phyloP scores from a whole-genome alignment of 75 land plant species.

The Gnetum montanum region DNA sequence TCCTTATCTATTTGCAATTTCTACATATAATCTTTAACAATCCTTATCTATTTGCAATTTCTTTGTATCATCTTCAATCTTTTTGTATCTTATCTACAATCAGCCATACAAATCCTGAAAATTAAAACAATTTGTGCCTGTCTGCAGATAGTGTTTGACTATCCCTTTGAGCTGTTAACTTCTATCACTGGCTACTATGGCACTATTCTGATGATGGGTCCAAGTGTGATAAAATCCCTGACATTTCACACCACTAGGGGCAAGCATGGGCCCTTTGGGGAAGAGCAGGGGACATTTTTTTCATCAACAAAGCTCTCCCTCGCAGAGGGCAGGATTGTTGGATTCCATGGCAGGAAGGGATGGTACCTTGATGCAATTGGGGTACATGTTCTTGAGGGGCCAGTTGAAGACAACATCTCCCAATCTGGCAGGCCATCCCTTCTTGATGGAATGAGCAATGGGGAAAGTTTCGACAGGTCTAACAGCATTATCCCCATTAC shows the following conservation, averaged over 20 bases:
- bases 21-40: too few species aligned
- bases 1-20: too few species aligned
- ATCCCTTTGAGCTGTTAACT: constrained; percentile 38
- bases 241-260: constrained; percentile 43
- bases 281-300: constrained; percentile 33
- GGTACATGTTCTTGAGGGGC: constrained; percentile 36
- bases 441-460: neutral
- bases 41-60: too few species aligned
- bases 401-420: neutral
- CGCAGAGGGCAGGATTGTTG: constrained; percentile 34
- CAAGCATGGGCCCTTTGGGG: constrained; percentile 47
- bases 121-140: too few species aligned
- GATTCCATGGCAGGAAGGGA: constrained; percentile 50
- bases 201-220: constrained; percentile 35
- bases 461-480: neutral
- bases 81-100: too few species aligned
- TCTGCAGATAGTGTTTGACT: constrained; percentile 41
- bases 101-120: too few species aligned
- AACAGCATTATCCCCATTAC: constrained; percentile 12
- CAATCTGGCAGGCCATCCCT: constrained; percentile 5
- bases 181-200: constrained; percentile 35
- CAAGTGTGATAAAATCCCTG: constrained; percentile 32
- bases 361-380: constrained; percentile 42
- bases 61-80: too few species aligned
- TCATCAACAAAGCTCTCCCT: constrained; percentile 11